Evolutionary conservation across 306 rosid species (phyloP), one percentile per base, ranked within the genome.

Genomic region (Cucurbita maxima): DNA sequence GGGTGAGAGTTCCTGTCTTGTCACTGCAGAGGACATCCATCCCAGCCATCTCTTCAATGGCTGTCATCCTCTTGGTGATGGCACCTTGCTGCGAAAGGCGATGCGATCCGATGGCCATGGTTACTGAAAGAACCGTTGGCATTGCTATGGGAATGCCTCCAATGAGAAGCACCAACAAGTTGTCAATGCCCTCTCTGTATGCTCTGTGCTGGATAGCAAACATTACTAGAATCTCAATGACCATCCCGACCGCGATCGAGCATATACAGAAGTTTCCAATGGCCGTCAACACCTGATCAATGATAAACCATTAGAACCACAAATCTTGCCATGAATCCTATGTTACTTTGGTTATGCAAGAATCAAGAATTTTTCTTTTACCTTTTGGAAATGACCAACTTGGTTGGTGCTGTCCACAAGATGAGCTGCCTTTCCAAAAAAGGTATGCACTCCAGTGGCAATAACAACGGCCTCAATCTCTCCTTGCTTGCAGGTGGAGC

Each of bases 101-200:
- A 75, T 92, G 97, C 69, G 97, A 89, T 1, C 97, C 97, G 55
- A 92, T 89, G 73, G 96, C 97, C 97, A 92, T 92, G 77, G 97
- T 92, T 34, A 92, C 97, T 5, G 97, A 92, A 84, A 92, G 58
- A 60, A 92, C 97, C 0, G 97, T 92, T 64, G 97, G 97, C 97
- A 92, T 92, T 47, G 97, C 97, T 79, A 92, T 92, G 34, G 97
- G 97, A 81, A 92, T 92, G 56, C 97, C 97, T 69, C 97, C 97
- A 5, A 92, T 92, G 60, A 92, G 92, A 59, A 92, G 95, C 71
- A 92, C 97, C 85, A 92, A 78, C 73, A 92, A 80, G 71, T 92
- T 92, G 83, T 92, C 97, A 69, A 92, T 89, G 58, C 97, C 97
- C 3, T 88, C 95, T 83, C 97, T 92, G 63, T 92, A 92, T 53